Percentiles rank a stretch among this genome's conserved stretches.
phyloP scores from a whole-genome alignment of 371 early-diverging fungal species.

The Mucor indicus region DNA sequence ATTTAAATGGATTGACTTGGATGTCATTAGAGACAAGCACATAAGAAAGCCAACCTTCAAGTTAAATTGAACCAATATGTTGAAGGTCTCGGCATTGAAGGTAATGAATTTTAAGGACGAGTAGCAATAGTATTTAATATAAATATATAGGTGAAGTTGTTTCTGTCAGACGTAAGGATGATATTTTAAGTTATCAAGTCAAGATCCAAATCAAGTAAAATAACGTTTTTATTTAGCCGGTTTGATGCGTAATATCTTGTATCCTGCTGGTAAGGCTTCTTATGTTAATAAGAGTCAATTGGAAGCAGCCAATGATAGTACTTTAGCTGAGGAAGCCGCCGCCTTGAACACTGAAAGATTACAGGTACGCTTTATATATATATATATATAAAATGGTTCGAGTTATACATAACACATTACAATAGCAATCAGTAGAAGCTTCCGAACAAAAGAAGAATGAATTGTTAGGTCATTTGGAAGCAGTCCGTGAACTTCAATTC shows the following conservation, averaged over 20 bases:
- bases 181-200: no score
- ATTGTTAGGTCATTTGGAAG: conserved; percentile 21
- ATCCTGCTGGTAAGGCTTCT: conserved; percentile 40
- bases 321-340: no score
- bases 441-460: conserved; percentile 14
- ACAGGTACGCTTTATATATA: neutral
- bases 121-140: neutral
- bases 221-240: conserved; percentile 28
- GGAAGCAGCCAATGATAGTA: conserved; percentile 1
- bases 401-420: no score
- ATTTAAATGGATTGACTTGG: neutral
- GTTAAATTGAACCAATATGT: conserved; percentile 40
- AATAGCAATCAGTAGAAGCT: no score
- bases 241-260: conserved; percentile 50
- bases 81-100: conserved; percentile 41
- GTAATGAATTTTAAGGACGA: conserved; percentile 15
- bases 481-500: conserved; percentile 25
- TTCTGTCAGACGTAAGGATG: conserved; percentile 43
- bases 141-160: conserved; percentile 37
- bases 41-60: conserved; percentile 43
- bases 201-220: neutral
- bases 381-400: no score
- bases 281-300: conserved; percentile 27
- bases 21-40: conserved; percentile 33
- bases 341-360: conserved; percentile 1